Percentiles rank a stretch among this genome's conserved stretches.
phyloP scores from a whole-genome alignment of 1,284 basidiomycete species.

The Mycena citricolor region DNA sequence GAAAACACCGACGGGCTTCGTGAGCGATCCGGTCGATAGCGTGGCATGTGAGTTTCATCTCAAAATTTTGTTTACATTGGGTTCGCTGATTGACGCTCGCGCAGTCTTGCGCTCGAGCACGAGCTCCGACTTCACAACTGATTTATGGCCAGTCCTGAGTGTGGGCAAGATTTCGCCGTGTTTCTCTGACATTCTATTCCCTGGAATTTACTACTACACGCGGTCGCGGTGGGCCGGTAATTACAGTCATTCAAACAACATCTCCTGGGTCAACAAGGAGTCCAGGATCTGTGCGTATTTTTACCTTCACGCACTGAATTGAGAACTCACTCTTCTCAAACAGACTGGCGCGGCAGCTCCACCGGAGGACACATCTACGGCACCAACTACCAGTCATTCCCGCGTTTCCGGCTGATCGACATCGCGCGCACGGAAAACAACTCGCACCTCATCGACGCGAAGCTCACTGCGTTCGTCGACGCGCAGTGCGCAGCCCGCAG shows the following conservation, averaged over 20 bases:
- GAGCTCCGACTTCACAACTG: conserved; percentile 6
- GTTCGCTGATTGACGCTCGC: background rate
- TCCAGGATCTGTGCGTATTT: conserved; percentile 5
- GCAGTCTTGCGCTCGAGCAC: conserved; percentile 7
- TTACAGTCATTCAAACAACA: conserved; percentile 16
- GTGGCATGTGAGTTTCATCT: background rate
- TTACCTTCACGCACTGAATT: background rate
- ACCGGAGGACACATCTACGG: conserved; percentile 13
- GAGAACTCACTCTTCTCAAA: background rate
- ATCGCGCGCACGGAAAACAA: conserved; percentile 9
- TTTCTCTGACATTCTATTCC: conserved; percentile 10
- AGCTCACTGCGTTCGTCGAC: conserved; percentile 4
- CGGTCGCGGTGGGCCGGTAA: conserved; percentile 22
- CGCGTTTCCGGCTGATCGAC: conserved; percentile 10
- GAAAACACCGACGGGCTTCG: background rate
- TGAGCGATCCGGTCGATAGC: background rate
- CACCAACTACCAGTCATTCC: conserved; percentile 8
- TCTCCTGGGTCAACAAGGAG: conserved; percentile 21
- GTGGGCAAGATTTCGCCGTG: conserved; percentile 8
- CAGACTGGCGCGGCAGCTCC: conserved; percentile 17
- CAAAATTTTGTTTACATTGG: background rate
- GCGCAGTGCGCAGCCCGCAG: conserved; percentile 4
- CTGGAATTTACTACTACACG: conserved; percentile 13
- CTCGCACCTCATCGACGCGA: conserved; percentile 9
- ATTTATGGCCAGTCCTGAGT: conserved; percentile 11